These are phyloP conservation scores for Elsinoe ampelina DNA, from an alignment of 2,329 filamentous ascomycete genomes.

Conservation along the genomic window DNA sequence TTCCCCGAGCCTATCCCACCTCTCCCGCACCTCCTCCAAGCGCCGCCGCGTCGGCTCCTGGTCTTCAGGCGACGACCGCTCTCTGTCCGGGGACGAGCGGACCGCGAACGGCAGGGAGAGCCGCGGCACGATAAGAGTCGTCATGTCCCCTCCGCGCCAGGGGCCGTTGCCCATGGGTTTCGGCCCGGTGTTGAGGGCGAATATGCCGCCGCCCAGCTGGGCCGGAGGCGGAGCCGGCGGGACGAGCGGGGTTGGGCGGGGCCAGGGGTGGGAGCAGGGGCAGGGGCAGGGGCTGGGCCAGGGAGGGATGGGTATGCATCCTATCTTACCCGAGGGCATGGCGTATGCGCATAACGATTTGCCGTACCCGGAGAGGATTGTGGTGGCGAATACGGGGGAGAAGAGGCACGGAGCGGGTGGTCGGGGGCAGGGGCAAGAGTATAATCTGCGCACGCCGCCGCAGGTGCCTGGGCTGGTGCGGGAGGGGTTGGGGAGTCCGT, in stretches of 20 bases:
- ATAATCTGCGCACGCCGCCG: conserved; percentile 1
- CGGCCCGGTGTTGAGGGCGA: conserved; percentile 3
- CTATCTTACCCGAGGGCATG: neutral
- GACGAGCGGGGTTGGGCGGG: too few relatives aligned
- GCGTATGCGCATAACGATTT: neutral
- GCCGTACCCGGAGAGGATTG: neutral
- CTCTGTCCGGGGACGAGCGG: neutral
- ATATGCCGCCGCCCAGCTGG: neutral
- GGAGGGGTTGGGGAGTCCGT: neutral
- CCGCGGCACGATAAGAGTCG: conserved; percentile 10
- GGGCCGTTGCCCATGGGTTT: conserved; percentile 6
- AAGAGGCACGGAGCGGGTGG: neutral
- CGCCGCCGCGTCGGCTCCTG: conserved; percentile 1
- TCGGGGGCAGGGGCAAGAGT: neutral
- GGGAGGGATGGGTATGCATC: neutral
- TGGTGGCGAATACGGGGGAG: conserved; percentile 1
- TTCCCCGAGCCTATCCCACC: conserved; percentile 29
- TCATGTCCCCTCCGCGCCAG: neutral
- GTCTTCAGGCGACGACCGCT: neutral
- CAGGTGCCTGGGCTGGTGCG: neutral
- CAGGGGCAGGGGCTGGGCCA: neutral
- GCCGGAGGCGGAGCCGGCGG: too few relatives aligned
- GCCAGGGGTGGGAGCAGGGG: neutral
- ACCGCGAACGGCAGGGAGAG: neutral
- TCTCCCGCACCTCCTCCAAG: conserved; percentile 33